Percentiles rank a stretch among this genome's conserved stretches.
Conservation (phyloP, 78 protist genomes). For the Tieghemostelium lacteum region DNA sequence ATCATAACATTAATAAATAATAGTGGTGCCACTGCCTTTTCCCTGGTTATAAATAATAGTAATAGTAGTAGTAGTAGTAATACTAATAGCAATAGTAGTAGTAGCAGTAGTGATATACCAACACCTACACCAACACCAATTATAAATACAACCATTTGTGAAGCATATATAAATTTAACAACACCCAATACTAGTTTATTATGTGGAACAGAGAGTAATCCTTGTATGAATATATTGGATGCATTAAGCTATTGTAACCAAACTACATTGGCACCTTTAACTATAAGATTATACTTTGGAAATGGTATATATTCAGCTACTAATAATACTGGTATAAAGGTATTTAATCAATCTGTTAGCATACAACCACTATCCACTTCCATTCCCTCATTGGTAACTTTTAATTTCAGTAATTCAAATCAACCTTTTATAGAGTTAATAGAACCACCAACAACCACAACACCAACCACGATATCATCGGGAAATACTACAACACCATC, state of each 20-base stretch:
- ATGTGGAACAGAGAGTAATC: not conserved
- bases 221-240: not conserved
- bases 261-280: not conserved
- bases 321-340: too few species aligned
- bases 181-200: not conserved
- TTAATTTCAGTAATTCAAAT: not conserved
- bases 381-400: not conserved
- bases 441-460: not conserved
- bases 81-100: not conserved
- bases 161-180: not conserved
- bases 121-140: not conserved
- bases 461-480: not conserved
- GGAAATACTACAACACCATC: too few species aligned
- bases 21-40: too few species aligned
- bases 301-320: not conserved
- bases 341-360: not conserved
- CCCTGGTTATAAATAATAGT: not conserved
- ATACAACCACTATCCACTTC: not conserved
- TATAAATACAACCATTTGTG: not conserved
- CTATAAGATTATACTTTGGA: too few species aligned
- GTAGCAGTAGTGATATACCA: not conserved
- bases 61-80: not conserved
- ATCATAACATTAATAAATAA: too few species aligned
- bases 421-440: not conserved
- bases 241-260: not conserved